These are phyloP conservation scores for Cicer arietinum DNA, from an alignment of 306 rosid species.

Conservation along the genomic window DNA sequence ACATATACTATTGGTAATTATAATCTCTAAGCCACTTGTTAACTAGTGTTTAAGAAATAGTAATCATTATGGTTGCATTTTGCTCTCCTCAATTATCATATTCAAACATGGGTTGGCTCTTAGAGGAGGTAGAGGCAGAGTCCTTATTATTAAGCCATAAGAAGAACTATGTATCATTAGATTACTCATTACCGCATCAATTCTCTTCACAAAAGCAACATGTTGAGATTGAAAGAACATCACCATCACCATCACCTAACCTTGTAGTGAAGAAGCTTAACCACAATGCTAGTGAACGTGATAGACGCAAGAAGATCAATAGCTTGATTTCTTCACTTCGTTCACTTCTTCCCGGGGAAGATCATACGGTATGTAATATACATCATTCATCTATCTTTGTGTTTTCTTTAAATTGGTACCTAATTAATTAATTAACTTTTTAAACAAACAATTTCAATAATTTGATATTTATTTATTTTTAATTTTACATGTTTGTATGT, in stretches of 20 bases:
- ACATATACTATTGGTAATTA: not conserved
- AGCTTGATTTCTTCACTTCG: constrained; percentile 65
- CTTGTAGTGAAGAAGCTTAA: constrained; percentile 56
- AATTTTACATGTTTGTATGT: too few relatives aligned
- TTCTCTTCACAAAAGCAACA: constrained; percentile 13
- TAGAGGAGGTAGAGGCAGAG: constrained; percentile 28
- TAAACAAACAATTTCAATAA: too few relatives aligned
- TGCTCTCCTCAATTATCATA: constrained; percentile 31
- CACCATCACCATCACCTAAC: not conserved
- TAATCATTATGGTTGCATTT: constrained; percentile 42
- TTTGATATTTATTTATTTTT: too few relatives aligned
- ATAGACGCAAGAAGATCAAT: constrained; percentile 80
- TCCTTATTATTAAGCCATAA: not conserved
- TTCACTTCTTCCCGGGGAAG: constrained; percentile 58
- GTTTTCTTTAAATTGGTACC: not conserved
- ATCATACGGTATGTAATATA: constrained; percentile 55
- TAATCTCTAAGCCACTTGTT: not conserved
- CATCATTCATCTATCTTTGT: not conserved
- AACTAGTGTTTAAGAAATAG: not conserved
- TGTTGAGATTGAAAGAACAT: not conserved
- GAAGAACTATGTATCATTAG: not conserved
- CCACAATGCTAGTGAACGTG: constrained; percentile 86
- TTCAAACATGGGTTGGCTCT: constrained; percentile 42
- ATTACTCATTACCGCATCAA: constrained; percentile 9
- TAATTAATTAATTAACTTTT: too few relatives aligned